These are phyloP conservation scores for Chrysoporthe cubensis DNA, from an alignment of 2,329 filamentous ascomycete genomes.

Conservation along the genomic window DNA sequence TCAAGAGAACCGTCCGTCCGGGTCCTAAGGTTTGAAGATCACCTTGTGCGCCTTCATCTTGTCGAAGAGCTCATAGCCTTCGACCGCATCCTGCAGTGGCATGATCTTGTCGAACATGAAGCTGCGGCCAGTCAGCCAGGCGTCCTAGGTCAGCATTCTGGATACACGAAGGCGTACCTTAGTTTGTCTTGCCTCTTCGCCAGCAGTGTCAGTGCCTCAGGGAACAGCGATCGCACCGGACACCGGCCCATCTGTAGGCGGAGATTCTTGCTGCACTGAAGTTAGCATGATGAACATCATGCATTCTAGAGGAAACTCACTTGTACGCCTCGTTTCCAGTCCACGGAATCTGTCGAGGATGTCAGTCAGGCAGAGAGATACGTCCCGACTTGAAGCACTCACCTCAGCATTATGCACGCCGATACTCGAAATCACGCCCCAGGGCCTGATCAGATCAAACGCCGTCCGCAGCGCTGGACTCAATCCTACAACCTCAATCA, in stretches of 20 bases:
- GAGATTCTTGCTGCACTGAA: conserved; percentile 65
- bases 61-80: conserved; percentile 74
- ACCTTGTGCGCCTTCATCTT: conserved; percentile 76
- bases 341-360: conserved; percentile 63
- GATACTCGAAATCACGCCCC: conserved; percentile 74
- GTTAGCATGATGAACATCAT: conserved; percentile 31
- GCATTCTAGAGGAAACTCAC: conserved; percentile 39
- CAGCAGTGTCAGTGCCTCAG: conserved; percentile 65
- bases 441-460: conserved; percentile 73
- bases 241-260: conserved; percentile 77
- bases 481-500: conserved; percentile 78
- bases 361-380: not conserved
- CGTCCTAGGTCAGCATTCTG: not conserved
- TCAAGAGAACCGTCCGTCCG: not conserved
- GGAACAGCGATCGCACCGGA: conserved; percentile 72
- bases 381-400: conserved; percentile 30
- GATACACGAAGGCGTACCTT: conserved; percentile 54
- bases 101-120: conserved; percentile 81
- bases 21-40: conserved; percentile 60
- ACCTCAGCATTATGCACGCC: conserved; percentile 77
- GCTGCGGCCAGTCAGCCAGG: conserved; percentile 41
- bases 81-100: conserved; percentile 67
- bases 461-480: conserved; percentile 71
- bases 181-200: conserved; percentile 69
- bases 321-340: conserved; percentile 65